phyloP scores from a whole-genome alignment of 2,329 filamentous ascomycete species.

The Trichoderma sp. region DNA sequence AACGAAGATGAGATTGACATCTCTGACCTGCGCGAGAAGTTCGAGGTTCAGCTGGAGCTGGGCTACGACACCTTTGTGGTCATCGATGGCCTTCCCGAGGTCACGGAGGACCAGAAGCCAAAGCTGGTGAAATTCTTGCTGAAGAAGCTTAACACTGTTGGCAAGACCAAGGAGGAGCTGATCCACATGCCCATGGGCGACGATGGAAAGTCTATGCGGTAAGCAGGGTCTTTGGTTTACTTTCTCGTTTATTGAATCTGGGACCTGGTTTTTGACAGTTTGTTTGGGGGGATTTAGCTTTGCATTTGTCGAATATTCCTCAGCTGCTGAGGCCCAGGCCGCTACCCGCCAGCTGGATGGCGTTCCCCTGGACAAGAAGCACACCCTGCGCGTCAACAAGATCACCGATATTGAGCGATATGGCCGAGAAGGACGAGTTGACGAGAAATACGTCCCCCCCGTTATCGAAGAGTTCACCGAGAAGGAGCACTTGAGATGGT shows the following conservation, averaged over 20 bases:
- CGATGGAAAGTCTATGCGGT: constrained; percentile 83
- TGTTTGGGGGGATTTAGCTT: constrained; percentile 55
- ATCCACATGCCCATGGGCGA: constrained; percentile 94
- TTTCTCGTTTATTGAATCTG: not conserved
- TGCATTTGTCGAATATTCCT: constrained; percentile 95
- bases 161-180: constrained; percentile 79
- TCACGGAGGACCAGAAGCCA: constrained; percentile 84
- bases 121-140: constrained; percentile 96
- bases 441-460: constrained; percentile 84
- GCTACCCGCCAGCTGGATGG: constrained; percentile 86
- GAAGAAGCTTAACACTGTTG: constrained; percentile 85
- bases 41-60: constrained; percentile 92
- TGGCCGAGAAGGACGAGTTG: constrained; percentile 86
- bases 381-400: constrained; percentile 95
- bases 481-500: constrained; percentile 92
- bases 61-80: constrained; percentile 96
- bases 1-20: constrained; percentile 95
- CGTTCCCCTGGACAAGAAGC: constrained; percentile 90
- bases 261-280: not conserved
- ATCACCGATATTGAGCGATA: constrained; percentile 96
- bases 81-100: constrained; percentile 86
- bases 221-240: constrained; percentile 33
- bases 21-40: constrained; percentile 89
- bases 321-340: constrained; percentile 81
- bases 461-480: constrained; percentile 81